Evolutionary conservation across 2,329 filamentous ascomycete species (phyloP).

Genomic region (Pseudogymnoascus pannorum): DNA sequence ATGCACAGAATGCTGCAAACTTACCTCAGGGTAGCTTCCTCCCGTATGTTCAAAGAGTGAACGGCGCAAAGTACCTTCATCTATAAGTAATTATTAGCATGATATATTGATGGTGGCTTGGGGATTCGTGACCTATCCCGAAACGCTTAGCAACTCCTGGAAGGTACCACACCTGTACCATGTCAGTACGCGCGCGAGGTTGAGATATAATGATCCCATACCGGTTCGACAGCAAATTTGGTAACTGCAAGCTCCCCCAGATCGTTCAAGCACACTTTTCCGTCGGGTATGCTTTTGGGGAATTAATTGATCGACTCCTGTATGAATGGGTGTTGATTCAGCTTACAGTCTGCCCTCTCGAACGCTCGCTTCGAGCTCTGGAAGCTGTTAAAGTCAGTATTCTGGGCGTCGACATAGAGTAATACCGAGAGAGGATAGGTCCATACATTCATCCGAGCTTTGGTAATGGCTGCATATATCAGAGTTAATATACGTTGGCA

Average conservation of each 20-base stretch:
- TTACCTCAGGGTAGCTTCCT: conserved; percentile 77
- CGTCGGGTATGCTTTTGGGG: conserved; percentile 46
- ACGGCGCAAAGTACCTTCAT: conserved; percentile 78
- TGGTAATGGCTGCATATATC: conserved; percentile 26
- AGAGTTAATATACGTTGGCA: not conserved
- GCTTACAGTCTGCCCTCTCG: conserved; percentile 63
- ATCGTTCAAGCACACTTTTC: conserved; percentile 80
- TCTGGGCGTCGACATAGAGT: not conserved
- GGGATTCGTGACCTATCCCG: conserved; percentile 51
- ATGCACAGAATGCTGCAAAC: conserved; percentile 27
- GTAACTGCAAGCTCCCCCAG: conserved; percentile 82
- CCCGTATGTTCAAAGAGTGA: conserved; percentile 93
- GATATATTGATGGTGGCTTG: not conserved
- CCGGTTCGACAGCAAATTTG: conserved; percentile 94
- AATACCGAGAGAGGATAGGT: not conserved
- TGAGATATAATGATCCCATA: conserved; percentile 40
- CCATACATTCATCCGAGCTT: conserved; percentile 30
- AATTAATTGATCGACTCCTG: conserved; percentile 11
- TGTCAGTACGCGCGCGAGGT: conserved; percentile 4
- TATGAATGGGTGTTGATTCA: not conserved
- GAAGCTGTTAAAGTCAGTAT: conserved; percentile 44
- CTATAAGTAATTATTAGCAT: conserved; percentile 33
- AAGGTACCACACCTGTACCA: conserved; percentile 62
- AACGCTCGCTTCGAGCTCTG: conserved; percentile 87
- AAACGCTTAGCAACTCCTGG: conserved; percentile 88